These are phyloP conservation scores for Phytophthora citricola DNA, from an alignment of 352 stramenopile species.

Conservation along the genomic window DNA sequence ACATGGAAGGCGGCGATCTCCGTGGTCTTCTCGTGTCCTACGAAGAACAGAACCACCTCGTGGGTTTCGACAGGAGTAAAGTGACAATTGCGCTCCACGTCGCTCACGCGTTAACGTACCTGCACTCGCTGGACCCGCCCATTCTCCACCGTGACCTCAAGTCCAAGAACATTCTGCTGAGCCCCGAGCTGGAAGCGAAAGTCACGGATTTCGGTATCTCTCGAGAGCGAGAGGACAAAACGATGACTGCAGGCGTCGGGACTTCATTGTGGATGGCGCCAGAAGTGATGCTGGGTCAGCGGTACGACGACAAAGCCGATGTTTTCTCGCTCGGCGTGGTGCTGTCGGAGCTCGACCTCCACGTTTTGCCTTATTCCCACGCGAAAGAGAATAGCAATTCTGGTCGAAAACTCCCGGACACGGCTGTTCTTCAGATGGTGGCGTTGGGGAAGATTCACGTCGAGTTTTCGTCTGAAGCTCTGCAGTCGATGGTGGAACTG, in stretches of 20 bases:
- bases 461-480: slow-evolving; percentile 36
- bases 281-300: slow-evolving; percentile 45
- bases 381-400: slow-evolving; percentile 20
- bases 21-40: slow-evolving; percentile 46
- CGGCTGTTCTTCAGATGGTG: slow-evolving; percentile 40
- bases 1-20: slow-evolving; percentile 67
- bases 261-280: slow-evolving; percentile 46
- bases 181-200: slow-evolving; percentile 35
- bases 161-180: slow-evolving; percentile 48
- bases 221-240: slow-evolving; percentile 30
- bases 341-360: slow-evolving; percentile 38
- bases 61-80: slow-evolving; percentile 46
- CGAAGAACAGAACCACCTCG: slow-evolving; percentile 1
- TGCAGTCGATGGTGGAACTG: slow-evolving; percentile 29
- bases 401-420: slow-evolving; percentile 20
- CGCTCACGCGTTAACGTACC: slow-evolving; percentile 45
- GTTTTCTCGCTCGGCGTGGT: slow-evolving; percentile 41
- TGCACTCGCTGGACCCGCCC: slow-evolving; percentile 37
- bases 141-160: slow-evolving; percentile 55
- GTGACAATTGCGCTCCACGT: slow-evolving; percentile 51
- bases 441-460: slow-evolving; percentile 40
- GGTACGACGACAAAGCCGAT: slow-evolving; percentile 34
- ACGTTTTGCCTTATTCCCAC: slow-evolving; percentile 38
- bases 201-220: slow-evolving; percentile 55
- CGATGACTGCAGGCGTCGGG: slow-evolving; percentile 46